Evolutionary conservation across 805 yeast genomes (phyloP), one percentile per base, ranked within the genome.

Genomic region (Jamesozyma spencerorum): DNA sequence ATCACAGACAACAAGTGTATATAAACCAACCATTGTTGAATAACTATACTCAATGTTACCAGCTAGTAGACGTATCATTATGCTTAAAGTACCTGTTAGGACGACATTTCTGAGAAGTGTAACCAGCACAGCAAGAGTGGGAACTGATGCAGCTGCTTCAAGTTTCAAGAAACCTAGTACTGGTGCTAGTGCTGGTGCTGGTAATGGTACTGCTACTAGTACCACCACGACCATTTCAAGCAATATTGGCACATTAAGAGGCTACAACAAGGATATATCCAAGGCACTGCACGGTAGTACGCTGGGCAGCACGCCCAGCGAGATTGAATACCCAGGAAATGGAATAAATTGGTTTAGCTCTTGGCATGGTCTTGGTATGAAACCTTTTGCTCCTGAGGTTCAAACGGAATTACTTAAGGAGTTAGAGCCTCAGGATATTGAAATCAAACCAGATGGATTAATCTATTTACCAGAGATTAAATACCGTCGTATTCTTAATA

Each of bases 371-470:
- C 65, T 92, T 27, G 95, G 95, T 5, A 65, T 76, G 3, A 75
- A 70, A n/a, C 81, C 96, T 1, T 90, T 92, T 53, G 64, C 78
- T 3, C 68, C 68, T 13, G 74, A 75, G 31, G 69, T 79, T 0
- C 78, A 76, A 40, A 72, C 74, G 19, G 68, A 75, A n/a, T 65
- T 92, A 14, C 57, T 77, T 39, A 74, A 79, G 5, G 74, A 80
- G 0, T 56, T 92, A n/a, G 72, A 70, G 0, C 70, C 75, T 5
- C 71, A 71, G 20, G 97, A 90, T 50, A 78, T 92, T 39, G 98
- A 92, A 59, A 82, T 92, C 48, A 92, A 90, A 45, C 97, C 97
- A 1, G 98, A 92, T 60, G 97, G 97, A 13, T 66, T 92, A 38
- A 62, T 92, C 6, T 92, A 85, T 54, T 66, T 92, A 35, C 98